Evolutionary conservation across 148 eudicot genomes (phyloP), one percentile per base, ranked within the genome.

Genomic region (Suaeda aralocaspica): DNA sequence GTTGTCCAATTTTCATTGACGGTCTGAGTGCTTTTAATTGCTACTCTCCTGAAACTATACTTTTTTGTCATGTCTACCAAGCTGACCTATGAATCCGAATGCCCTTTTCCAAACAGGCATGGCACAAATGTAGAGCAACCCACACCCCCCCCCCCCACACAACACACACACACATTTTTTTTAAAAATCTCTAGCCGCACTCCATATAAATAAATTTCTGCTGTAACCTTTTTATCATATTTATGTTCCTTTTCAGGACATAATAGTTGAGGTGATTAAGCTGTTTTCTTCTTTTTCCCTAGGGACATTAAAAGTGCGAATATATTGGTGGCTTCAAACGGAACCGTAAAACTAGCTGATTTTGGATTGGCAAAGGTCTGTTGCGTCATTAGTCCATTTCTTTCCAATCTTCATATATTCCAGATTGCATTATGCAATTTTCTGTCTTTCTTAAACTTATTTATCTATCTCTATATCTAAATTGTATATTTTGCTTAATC

Each of bases 291-390:
- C 52, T 55, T 2, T 41, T 44, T 46, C 76, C 77, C 45, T 82
- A 92, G 97, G 84, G 96, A 92, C 82, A 89, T 92, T 46, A 92
- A 92, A 76, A 84, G 96, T 83, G 96, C 92, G 56, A 92, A 92
- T 71, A 87, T 89, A 80, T 82, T 92, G 81, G 92, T 89, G 69
- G 88, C 81, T 74, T 78, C 90, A 33, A 75, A 64, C 72, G 97
- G 97, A 60, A 80, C 80, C 41, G 90, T 92, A 71, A 92, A 92
- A 56, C 97, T 89, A 62, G 92, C 97, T 9, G 96, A 92, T 83
- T 92, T 92, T 77, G 97, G 97, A 51, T 84, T 92, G 84, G 97
- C 97, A 64, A 92, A 92, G 95, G 97, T 92, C 60, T 59, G 28
- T 52, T 58, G 58, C 71, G 59, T 49, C 62, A 44, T 36, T 36